Evolutionary conservation across 139 green algal genomes (phyloP), one percentile per base, ranked within the genome.

Genomic region (Astrephomene gubernaculifera): DNA sequence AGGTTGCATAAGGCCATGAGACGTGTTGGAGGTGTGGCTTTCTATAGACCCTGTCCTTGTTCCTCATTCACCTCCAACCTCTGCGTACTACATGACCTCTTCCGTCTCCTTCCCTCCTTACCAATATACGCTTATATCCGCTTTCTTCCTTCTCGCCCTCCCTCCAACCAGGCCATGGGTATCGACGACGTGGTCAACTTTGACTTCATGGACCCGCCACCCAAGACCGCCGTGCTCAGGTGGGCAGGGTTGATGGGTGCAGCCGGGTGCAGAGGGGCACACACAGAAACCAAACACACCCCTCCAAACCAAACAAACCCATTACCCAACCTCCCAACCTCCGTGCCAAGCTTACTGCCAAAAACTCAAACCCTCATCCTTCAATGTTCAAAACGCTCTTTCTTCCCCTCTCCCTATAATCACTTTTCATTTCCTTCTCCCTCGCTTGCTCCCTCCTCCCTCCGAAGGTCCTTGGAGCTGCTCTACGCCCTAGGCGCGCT

Each of bases 401-500:
- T 33, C 65, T 21, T 19, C n/a, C 76, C 19, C 44, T 9, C 17
- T 4, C 79, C 80, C 65, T 24, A 45, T 43, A 0, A 24, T n/a
- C 12, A 1, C 69, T 33, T 71, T 9, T 27, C 29, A 49, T 35
- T 35, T 38, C 25, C 31, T 24, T 43, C 57, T 8, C 39, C 68
- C 39, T 57, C 10, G 22, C 12, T 36, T 39, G 38, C 33, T 36
- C 44, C 33, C 21, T 39, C 57, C 41, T 44, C 38, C 12, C 43
- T 21, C 70, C 17, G 2, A 74, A 81, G 95, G 0, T 96, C 97
- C 31, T 88, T 99, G 71, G 98, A 99, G 93, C 92, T 95, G 91
- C 91, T 99, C 71, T 99, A 99, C 75, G 97, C 98, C 53, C 92
- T 99, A 39, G 98, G 97, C 0, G 96, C 97, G 21, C 93, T 99